These are phyloP conservation scores for Suhomyces coccinellae DNA, from an alignment of 1,139 yeast species.

Conservation along the genomic window DNA sequence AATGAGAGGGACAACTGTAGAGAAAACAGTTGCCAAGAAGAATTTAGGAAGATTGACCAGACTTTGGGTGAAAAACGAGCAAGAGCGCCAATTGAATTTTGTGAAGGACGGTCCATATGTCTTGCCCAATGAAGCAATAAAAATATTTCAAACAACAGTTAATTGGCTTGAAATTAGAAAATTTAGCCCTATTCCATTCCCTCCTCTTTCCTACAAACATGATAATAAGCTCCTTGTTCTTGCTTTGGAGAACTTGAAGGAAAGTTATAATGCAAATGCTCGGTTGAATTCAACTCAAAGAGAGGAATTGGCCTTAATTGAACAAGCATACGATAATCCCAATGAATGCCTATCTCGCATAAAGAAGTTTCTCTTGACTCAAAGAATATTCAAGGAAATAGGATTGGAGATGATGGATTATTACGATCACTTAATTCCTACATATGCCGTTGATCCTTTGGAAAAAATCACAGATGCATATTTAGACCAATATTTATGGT, in stretches of 20 bases:
- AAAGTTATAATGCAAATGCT: constrained; percentile 78
- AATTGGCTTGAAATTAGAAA: constrained; percentile 88
- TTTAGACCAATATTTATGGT: constrained; percentile 93
- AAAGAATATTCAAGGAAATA: constrained; percentile 89
- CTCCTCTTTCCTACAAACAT: constrained; percentile 88
- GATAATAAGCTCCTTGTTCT: constrained; percentile 87
- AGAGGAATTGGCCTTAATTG: constrained; percentile 90
- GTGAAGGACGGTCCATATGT: constrained; percentile 88
- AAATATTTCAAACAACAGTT: constrained; percentile 82
- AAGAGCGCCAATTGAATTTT: constrained; percentile 78
- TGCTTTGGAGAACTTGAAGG: constrained; percentile 87
- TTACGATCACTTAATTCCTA: constrained; percentile 81
- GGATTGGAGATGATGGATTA: constrained; percentile 91
- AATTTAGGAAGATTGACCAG: constrained; percentile 90
- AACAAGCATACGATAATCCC: constrained; percentile 96
- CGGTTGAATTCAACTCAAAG: constrained; percentile 83
- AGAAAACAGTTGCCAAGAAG: constrained; percentile 90
- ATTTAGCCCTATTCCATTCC: constrained; percentile 89
- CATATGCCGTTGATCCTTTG: constrained; percentile 82
- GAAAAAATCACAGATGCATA: constrained; percentile 97
- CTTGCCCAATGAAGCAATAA: constrained; percentile 84
- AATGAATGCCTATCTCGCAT: constrained; percentile 86
- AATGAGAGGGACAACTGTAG: constrained; percentile 84
- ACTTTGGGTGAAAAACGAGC: constrained; percentile 90
- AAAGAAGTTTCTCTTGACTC: constrained; percentile 80